phyloP scores from a whole-genome alignment of 1,284 basidiomycete genomes.

The Austropuccinia psidii region DNA sequence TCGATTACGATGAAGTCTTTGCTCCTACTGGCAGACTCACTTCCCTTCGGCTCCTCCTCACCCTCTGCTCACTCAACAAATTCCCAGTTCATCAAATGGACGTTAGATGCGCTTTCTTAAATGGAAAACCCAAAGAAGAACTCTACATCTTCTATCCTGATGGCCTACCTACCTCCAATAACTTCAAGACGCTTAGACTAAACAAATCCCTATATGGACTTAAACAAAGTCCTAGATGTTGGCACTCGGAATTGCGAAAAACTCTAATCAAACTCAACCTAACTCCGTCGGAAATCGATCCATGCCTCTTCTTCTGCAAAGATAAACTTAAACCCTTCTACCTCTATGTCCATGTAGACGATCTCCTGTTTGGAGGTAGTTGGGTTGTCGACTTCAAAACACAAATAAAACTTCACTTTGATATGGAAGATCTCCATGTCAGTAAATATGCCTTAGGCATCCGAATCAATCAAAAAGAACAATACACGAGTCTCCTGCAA shows the following conservation, averaged over 20 bases:
- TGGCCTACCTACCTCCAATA: background rate
- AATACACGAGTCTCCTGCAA: background rate
- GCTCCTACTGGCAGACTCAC: background rate
- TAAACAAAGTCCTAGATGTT: background rate
- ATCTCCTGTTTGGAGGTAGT: background rate
- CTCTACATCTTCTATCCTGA: background rate
- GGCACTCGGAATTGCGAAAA: background rate
- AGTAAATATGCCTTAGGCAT: background rate
- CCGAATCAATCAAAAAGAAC: background rate
- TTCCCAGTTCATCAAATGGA: conserved; percentile 7
- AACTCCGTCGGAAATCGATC: background rate
- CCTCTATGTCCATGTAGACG: background rate
- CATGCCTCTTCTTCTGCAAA: background rate
- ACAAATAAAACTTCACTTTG: background rate
- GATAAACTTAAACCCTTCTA: background rate
- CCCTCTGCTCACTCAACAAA: background rate
- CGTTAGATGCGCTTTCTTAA: background rate
- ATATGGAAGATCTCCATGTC: background rate
- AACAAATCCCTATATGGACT: background rate
- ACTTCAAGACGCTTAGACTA: background rate
- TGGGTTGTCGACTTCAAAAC: background rate
- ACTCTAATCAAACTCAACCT: background rate
- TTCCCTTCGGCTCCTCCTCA: background rate
- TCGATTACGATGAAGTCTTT: background rate
- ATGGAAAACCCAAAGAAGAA: background rate